Evolutionary conservation across 208 protist genomes (phyloP).

Genomic region (Porcisia hertigi): DNA sequence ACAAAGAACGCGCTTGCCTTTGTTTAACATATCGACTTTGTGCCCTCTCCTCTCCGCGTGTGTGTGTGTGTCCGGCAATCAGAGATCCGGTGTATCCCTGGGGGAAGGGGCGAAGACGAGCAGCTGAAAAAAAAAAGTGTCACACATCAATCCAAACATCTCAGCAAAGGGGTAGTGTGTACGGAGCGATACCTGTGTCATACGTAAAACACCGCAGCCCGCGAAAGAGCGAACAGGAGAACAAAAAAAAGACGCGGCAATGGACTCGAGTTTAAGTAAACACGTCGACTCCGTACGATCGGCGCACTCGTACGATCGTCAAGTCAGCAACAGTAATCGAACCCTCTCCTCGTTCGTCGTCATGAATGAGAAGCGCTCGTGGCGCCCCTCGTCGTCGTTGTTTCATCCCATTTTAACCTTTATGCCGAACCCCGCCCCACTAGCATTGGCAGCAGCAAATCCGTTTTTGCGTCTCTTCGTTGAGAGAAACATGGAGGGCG

Average conservation of each 20-base stretch:
- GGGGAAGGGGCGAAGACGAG: too few relatives aligned
- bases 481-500: slow-evolving; percentile 37
- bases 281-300: slow-evolving; percentile 18
- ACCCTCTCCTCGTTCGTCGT: slow-evolving; percentile 43
- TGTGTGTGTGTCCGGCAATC: too few relatives aligned
- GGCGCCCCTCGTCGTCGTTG: slow-evolving; percentile 35
- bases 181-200: too few relatives aligned
- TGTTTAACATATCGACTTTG: too few relatives aligned
- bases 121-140: background rate
- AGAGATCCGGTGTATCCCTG: too few relatives aligned
- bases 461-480: slow-evolving; percentile 50
- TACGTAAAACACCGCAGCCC: too few relatives aligned
- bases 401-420: slow-evolving; percentile 41
- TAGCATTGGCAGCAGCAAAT: slow-evolving; percentile 40
- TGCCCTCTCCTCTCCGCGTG: too few relatives aligned
- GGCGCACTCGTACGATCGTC: slow-evolving; percentile 25
- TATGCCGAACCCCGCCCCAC: slow-evolving; percentile 34
- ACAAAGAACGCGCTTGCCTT: too few relatives aligned
- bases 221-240: too few relatives aligned
- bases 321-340: slow-evolving; percentile 13
- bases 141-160: background rate
- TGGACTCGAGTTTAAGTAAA: slow-evolving; percentile 21
- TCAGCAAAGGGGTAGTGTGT: background rate
- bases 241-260: background rate
- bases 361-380: slow-evolving; percentile 49